phyloP scores from a whole-genome alignment of 768 basidiomycete species.

The Boletus rufocinnamomeus region DNA sequence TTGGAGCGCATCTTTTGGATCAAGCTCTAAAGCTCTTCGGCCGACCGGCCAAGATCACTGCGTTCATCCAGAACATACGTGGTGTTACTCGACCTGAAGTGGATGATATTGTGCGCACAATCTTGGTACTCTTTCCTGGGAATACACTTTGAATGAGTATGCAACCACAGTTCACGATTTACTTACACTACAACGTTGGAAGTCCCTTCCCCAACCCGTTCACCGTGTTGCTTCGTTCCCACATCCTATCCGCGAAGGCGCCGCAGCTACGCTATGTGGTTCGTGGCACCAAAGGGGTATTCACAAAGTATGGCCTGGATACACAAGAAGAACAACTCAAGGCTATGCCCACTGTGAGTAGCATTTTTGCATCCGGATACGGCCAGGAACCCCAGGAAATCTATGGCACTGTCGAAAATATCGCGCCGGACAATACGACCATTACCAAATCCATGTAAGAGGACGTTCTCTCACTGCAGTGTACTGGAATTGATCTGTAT shows the following conservation, averaged over 20 bases:
- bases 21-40: conserved; percentile 78
- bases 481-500: conserved; percentile 13
- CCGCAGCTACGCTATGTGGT: conserved; percentile 72
- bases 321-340: conserved; percentile 79
- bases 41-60: conserved; percentile 65
- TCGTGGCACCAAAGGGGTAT: conserved; percentile 71
- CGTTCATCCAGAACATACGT: conserved; percentile 68
- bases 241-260: conserved; percentile 65
- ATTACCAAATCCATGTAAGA: conserved; percentile 36
- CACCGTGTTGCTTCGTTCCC: conserved; percentile 66
- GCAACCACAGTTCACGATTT: conserved; percentile 48
- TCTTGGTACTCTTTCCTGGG: not conserved
- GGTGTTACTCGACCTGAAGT: conserved; percentile 63
- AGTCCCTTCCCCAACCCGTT: conserved; percentile 51
- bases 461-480: conserved; percentile 31
- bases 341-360: conserved; percentile 47
- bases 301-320: conserved; percentile 75
- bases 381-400: conserved; percentile 65
- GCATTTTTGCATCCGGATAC: conserved; percentile 47
- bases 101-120: conserved; percentile 59
- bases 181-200: conserved; percentile 50
- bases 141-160: not conserved
- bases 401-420: conserved; percentile 62
- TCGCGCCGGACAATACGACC: conserved; percentile 44
- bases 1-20: conserved; percentile 81